These are phyloP conservation scores for Graphiopsis chlorocephala DNA, from an alignment of 2,329 filamentous ascomycete genomes.

Conservation along the genomic window DNA sequence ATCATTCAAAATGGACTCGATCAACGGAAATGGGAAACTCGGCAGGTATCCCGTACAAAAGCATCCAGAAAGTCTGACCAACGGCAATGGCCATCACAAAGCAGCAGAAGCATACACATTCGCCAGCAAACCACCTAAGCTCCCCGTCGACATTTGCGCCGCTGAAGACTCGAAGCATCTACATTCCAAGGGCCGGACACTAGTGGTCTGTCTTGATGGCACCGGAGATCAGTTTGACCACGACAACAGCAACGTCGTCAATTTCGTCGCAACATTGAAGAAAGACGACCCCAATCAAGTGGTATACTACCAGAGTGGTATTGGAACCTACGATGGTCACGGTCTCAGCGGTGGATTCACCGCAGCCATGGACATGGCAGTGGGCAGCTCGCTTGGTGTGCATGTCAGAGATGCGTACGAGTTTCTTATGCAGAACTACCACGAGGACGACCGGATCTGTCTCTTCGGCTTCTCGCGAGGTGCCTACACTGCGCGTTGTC, in stretches of 20 bases:
- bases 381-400: slow-evolving; percentile 53
- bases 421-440: slow-evolving; percentile 51
- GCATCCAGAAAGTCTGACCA: background rate
- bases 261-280: slow-evolving; percentile 71
- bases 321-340: slow-evolving; percentile 43
- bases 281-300: slow-evolving; percentile 49
- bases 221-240: slow-evolving; percentile 44
- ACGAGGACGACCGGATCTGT: slow-evolving; percentile 47
- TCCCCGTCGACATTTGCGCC: slow-evolving; percentile 1
- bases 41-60: slow-evolving; percentile 10
- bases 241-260: slow-evolving; percentile 53
- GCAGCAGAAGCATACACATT: slow-evolving; percentile 1
- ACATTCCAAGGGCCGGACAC: slow-evolving; percentile 2
- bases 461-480: slow-evolving; percentile 51
- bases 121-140: slow-evolving; percentile 7
- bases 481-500: slow-evolving; percentile 51
- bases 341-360: slow-evolving; percentile 59
- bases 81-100: background rate
- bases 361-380: slow-evolving; percentile 74
- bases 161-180: background rate
- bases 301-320: slow-evolving; percentile 46
- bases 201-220: slow-evolving; percentile 39
- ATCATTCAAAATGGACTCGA: background rate
- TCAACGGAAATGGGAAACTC: background rate
- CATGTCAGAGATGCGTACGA: slow-evolving; percentile 43